Conservation (phyloP, 352 stramenopile species). For the Elongisporangium senticosum region DNA sequence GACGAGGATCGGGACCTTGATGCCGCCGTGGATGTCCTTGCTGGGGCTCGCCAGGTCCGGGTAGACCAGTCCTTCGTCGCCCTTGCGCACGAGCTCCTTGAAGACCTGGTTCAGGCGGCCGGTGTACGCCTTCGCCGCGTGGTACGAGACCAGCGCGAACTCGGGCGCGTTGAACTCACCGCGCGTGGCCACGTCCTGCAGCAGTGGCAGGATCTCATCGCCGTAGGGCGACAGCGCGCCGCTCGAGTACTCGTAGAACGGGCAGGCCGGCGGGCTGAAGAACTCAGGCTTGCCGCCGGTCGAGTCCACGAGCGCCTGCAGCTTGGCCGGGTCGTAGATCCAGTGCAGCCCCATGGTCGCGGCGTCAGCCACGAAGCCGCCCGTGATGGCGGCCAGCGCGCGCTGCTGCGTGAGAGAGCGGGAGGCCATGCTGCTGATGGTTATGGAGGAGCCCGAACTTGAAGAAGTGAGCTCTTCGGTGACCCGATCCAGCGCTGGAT, state of each 20-base stretch:
- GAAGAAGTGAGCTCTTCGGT: not conserved
- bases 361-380: constrained; percentile 55
- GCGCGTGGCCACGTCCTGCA: constrained; percentile 38
- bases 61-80: constrained; percentile 50
- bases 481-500: not conserved
- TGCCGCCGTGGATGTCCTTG: constrained; percentile 53
- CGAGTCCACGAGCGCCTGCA: constrained; percentile 26
- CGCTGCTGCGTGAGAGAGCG: constrained; percentile 19
- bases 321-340: constrained; percentile 63
- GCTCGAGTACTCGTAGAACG: constrained; percentile 58
- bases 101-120: constrained; percentile 62
- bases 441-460: not conserved
- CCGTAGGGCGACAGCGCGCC: constrained; percentile 56
- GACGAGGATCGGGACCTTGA: constrained; percentile 50
- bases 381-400: constrained; percentile 38
- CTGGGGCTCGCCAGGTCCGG: constrained; percentile 43
- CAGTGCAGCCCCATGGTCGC: constrained; percentile 70
- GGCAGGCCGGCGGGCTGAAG: constrained; percentile 48
- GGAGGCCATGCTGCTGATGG: not conserved
- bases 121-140: constrained; percentile 47
- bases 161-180: constrained; percentile 35
- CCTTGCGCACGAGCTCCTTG: constrained; percentile 60
- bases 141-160: constrained; percentile 47
- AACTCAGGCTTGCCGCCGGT: constrained; percentile 30
- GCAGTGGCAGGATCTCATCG: constrained; percentile 55